Evolutionary conservation across 441 rosid genomes (phyloP).

Genomic region (Erysimum cheiri): DNA sequence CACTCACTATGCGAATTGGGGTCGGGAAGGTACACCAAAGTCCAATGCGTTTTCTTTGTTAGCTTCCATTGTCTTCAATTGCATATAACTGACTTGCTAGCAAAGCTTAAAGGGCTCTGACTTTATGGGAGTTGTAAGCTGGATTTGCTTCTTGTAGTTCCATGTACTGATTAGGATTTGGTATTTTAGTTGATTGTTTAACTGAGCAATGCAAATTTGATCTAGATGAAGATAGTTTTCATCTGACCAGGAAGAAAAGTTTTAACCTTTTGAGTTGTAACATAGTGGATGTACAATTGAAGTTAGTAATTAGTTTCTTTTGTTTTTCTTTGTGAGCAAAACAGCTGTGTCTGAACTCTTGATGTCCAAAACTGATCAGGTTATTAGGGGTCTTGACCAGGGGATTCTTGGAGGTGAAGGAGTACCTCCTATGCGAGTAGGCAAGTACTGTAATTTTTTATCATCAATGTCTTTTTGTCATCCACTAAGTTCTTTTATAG

Average conservation of each 20-base stretch:
- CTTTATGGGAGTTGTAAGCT: background rate
- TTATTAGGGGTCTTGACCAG: conserved; percentile 78
- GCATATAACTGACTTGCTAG: background rate
- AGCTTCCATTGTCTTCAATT: background rate
- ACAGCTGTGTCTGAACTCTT: background rate
- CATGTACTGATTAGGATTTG: background rate
- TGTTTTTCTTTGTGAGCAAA: conserved; percentile 1
- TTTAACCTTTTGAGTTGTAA: conserved; percentile 1
- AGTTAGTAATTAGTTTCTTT: background rate
- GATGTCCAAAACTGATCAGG: conserved; percentile 48
- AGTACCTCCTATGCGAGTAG: conserved; percentile 84
- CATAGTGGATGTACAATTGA: conserved; percentile 12
- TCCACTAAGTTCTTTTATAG: background rate
- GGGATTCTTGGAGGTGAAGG: conserved; percentile 85
- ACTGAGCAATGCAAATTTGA: background rate
- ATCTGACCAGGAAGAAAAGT: background rate
- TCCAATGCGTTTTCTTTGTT: background rate
- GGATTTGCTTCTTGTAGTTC: background rate
- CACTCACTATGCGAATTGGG: conserved; percentile 94
- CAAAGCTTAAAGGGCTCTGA: conserved; percentile 12
- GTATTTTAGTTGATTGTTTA: background rate
- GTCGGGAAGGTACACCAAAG: conserved; percentile 66
- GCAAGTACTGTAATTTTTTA: conserved; percentile 45
- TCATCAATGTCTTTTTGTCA: background rate
- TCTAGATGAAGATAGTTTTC: background rate